Conservation (phyloP, 2,329 filamentous ascomycete species). For the Paecilomyces niveus region DNA sequence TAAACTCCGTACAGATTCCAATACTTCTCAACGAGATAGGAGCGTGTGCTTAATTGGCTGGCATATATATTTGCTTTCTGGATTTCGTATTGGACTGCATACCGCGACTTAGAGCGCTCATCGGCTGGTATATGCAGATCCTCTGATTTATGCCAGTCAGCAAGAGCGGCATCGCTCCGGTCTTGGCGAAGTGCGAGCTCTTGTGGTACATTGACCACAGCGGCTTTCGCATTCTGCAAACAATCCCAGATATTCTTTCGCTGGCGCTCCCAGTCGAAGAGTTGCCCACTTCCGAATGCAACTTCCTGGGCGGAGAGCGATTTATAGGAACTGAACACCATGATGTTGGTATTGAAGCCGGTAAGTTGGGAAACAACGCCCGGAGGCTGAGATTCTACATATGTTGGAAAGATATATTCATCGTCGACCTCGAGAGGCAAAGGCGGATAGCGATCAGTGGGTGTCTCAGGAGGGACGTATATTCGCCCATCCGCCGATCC, state of each 20-base stretch:
- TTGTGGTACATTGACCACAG: constrained; percentile 59
- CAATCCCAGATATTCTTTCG: constrained; percentile 64
- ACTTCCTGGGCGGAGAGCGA: constrained; percentile 71
- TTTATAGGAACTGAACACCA: constrained; percentile 75
- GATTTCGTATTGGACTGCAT: constrained; percentile 68
- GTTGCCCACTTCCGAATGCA: constrained; percentile 69
- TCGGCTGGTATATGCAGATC: constrained; percentile 44
- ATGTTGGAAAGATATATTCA: constrained; percentile 64
- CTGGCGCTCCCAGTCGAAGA: constrained; percentile 73
- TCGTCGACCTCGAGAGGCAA: constrained; percentile 79
- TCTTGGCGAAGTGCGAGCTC: constrained; percentile 55
- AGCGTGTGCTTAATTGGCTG: constrained; percentile 72
- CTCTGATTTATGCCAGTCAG: constrained; percentile 35
- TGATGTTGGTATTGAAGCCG: constrained; percentile 73
- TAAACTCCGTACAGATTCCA: constrained; percentile 67
- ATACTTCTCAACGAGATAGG: constrained; percentile 80
- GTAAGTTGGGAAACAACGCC: constrained; percentile 63
- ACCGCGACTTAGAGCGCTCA: constrained; percentile 17
- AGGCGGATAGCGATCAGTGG: constrained; percentile 68
- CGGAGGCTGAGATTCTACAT: constrained; percentile 63
- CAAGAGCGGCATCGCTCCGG: constrained; percentile 29
- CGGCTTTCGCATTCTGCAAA: constrained; percentile 61
- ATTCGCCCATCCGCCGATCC: constrained; percentile 65
- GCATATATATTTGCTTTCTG: constrained; percentile 87
- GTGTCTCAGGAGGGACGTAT: constrained; percentile 68